phyloP scores from a whole-genome alignment of 139 green algal species.

The Marvania coccoides region DNA sequence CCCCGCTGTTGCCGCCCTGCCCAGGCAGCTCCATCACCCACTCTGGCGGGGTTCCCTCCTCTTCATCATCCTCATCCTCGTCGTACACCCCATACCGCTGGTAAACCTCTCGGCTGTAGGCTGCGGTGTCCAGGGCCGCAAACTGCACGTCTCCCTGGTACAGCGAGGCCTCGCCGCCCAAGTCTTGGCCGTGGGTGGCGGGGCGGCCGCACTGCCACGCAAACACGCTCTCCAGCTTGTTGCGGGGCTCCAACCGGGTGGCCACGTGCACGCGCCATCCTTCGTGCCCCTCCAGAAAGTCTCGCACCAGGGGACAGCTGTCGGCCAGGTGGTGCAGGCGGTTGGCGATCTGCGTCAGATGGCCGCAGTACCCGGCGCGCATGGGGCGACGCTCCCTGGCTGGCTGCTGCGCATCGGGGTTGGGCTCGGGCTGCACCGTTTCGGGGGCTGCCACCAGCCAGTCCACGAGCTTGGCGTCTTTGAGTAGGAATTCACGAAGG shows the following conservation, averaged over 20 bases:
- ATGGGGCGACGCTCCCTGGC: constrained; percentile 26
- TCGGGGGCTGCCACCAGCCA: constrained; percentile 59
- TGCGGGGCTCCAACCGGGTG: constrained; percentile 16
- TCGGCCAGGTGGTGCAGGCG: background rate
- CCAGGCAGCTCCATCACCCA: constrained; percentile 27
- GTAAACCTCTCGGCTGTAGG: constrained; percentile 16
- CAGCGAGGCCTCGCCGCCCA: background rate
- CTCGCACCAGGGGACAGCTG: background rate
- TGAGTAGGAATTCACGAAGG: constrained; percentile 59
- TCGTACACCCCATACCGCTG: constrained; percentile 24
- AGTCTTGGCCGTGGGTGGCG: constrained; percentile 12
- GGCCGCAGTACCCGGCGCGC: constrained; percentile 73
- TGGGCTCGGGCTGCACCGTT: constrained; percentile 30
- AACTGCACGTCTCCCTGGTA: constrained; percentile 23
- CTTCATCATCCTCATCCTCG: constrained; percentile 20
- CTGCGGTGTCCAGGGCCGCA: constrained; percentile 6
- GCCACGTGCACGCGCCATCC: background rate
- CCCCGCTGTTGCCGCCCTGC: background rate
- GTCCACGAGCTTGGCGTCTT: constrained; percentile 42
- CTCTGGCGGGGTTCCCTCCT: background rate
- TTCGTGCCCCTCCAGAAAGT: background rate
- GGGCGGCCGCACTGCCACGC: constrained; percentile 31
- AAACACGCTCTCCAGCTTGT: constrained; percentile 15
- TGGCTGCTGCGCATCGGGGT: constrained; percentile 15
- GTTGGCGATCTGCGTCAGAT: constrained; percentile 68